Conservation (phyloP, 208 protist genomes). For the Wallacemonas sp. region DNA sequence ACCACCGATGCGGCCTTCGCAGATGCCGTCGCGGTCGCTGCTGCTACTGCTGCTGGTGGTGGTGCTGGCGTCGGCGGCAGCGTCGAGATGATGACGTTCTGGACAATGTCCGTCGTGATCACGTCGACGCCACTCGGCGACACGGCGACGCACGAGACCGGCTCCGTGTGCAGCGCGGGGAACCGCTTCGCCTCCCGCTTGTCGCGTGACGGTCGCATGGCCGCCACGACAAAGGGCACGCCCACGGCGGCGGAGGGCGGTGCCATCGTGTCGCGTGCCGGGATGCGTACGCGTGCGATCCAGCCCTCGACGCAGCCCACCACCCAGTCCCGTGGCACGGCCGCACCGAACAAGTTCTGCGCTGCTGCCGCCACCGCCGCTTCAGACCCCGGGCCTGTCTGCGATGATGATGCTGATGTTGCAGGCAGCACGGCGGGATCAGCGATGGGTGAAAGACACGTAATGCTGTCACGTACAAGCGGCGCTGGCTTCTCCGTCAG, state of each 20-base stretch:
- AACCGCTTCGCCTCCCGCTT: slow-evolving; percentile 22
- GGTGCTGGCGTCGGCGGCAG: too few species aligned
- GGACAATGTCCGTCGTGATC: slow-evolving; percentile 77
- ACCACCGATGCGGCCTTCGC: too few species aligned
- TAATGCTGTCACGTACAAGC: slow-evolving; percentile 56
- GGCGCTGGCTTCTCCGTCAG: slow-evolving; percentile 27
- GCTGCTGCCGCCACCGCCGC: too few species aligned
- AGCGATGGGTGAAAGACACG: slow-evolving; percentile 30
- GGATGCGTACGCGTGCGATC: slow-evolving; percentile 22
- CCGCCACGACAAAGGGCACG: neutral
- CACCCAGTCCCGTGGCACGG: slow-evolving; percentile 55
- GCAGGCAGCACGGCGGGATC: neutral
- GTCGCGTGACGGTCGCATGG: neutral
- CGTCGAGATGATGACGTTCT: slow-evolving; percentile 71
- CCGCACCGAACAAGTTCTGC: slow-evolving; percentile 49
- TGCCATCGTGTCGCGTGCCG: neutral
- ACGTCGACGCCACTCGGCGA: slow-evolving; percentile 61
- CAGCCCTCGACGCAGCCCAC: slow-evolving; percentile 70
- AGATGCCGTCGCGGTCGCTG: too few species aligned
- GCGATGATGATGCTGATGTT: neutral
- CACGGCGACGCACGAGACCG: slow-evolving; percentile 74
- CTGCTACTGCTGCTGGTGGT: too few species aligned
- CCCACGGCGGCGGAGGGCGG: too few species aligned
- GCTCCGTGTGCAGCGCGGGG: slow-evolving; percentile 70
- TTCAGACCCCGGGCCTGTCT: too few species aligned